Base-by-base conservation (phyloP, 2,329 filamentous ascomycete species). In the Monosporascus sp. region DNA sequence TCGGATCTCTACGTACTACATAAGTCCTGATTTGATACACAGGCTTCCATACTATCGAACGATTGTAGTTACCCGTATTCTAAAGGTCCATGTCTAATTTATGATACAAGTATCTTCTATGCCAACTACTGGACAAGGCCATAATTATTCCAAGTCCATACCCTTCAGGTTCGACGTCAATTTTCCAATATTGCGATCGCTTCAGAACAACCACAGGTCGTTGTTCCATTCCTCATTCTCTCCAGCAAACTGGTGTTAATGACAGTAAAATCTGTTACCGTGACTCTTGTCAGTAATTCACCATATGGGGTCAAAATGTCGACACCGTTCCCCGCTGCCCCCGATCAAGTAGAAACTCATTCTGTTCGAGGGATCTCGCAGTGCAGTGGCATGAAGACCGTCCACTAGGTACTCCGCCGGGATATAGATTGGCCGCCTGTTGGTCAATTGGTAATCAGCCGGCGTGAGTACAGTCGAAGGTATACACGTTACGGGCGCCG, bases 221-320 rank as follows among this genome's bases (percentile, higher is more conserved):
- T 45, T 45, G 11, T 14, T 45, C 20, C 24, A 20, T 11, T 45
- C 24, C 43, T 27, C 43, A 3, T 31, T 31, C 25, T 4, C 8
- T 9, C 24, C 24, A 14, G 24, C n/a, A 25, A 45, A 45, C 24
- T 45, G 43, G 5, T 27, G 60, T 64, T 3, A 57, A 58, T 35
- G 9, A 45, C 43, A 6, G 20, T 7, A 2, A 45, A 6, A 17
- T 45, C 43, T 1, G 6, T n/a, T n/a, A 20, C 22, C 24, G 24
- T 45, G 18, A 27, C 15, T 9, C 43, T 45, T 24, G 18, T 24
- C 24, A 45, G 17, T n/a, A 45, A 25, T n/a, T 45, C 43, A 15
- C 43, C 43, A 17, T 45, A 27, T 17, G 43, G 43, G 17, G 17
- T 20, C 25, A 25, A 15, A 31, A 31, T 11, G 17, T 31, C 22